Evolutionary conservation across 257 asterid species (phyloP).

Genomic region (Solanum paucissectum): DNA sequence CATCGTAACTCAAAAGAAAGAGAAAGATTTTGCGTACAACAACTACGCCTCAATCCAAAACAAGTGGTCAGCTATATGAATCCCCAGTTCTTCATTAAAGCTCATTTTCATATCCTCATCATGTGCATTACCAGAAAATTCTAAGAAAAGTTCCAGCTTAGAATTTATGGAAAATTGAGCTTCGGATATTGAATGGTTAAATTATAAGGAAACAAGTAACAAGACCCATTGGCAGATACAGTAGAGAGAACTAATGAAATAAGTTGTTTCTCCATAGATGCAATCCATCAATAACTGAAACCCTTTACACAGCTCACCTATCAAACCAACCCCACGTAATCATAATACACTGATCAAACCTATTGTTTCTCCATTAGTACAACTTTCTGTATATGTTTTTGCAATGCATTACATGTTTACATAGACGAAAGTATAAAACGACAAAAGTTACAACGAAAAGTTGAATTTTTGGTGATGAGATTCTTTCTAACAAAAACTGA

Average conservation of each 20-base stretch:
- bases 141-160: neutral
- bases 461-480: slow-evolving; percentile 11
- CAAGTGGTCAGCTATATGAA: neutral
- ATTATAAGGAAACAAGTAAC: neutral
- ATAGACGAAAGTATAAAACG: neutral
- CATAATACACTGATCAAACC: neutral
- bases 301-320: slow-evolving; percentile 43
- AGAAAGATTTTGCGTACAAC: neutral
- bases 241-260: neutral
- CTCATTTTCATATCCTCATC: neutral
- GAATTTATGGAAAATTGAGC: neutral
- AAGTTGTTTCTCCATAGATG: neutral
- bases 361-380: neutral
- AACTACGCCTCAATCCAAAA: neutral
- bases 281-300: slow-evolving; percentile 3
- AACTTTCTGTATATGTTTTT: neutral
- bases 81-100: neutral
- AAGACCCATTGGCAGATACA: neutral
- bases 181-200: neutral
- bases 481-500: slow-evolving; percentile 30
- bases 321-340: slow-evolving; percentile 43
- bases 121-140: neutral
- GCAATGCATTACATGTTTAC: neutral
- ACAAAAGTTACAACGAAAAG: neutral
- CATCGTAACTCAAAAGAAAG: neutral